These are phyloP conservation scores for Cercospora nicotianae DNA, from an alignment of 2,329 filamentous ascomycete species.

Conservation along the genomic window DNA sequence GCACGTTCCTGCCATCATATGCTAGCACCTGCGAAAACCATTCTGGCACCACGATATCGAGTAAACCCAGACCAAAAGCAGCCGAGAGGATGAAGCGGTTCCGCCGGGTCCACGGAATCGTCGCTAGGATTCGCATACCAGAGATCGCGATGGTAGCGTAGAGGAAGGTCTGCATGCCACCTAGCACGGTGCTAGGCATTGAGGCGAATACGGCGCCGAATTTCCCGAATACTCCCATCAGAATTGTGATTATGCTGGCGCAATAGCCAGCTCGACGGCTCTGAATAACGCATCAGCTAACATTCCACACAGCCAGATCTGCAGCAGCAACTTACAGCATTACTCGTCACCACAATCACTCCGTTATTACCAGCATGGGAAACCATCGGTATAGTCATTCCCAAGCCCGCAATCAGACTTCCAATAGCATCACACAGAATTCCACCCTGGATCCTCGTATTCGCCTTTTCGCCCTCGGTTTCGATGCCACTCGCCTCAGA, in stretches of 20 bases:
- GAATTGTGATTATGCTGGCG: slow-evolving; percentile 20
- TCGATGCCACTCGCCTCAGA: slow-evolving; percentile 22
- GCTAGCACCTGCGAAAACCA: slow-evolving; percentile 25
- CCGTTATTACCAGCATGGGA: slow-evolving; percentile 27
- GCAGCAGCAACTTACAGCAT: slow-evolving; percentile 20
- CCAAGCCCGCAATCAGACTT: slow-evolving; percentile 20
- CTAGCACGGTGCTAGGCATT: slow-evolving; percentile 34
- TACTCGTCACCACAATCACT: slow-evolving; percentile 27
- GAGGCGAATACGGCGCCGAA: slow-evolving; percentile 26
- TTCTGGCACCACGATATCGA: slow-evolving; percentile 24
- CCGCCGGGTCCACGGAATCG: slow-evolving; percentile 68
- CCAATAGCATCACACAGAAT: slow-evolving; percentile 26
- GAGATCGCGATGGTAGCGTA: slow-evolving; percentile 74
- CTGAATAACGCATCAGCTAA: slow-evolving; percentile 5
- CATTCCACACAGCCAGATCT: too few species aligned
- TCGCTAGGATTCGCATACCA: slow-evolving; percentile 70
- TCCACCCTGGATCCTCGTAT: slow-evolving; percentile 27
- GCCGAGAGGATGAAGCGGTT: slow-evolving; percentile 70
- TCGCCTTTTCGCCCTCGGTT: slow-evolving; percentile 23
- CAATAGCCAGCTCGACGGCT: slow-evolving; percentile 26
- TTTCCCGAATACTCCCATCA: slow-evolving; percentile 26
- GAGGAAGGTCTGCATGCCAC: slow-evolving; percentile 67
- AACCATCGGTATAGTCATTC: slow-evolving; percentile 27
- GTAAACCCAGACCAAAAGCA: slow-evolving; percentile 23
- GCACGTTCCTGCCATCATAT: slow-evolving; percentile 20